Evolutionary conservation across 768 basidiomycete species (phyloP), one percentile per base, ranked within the genome.

Genomic region (Leccinum disarticulatum): DNA sequence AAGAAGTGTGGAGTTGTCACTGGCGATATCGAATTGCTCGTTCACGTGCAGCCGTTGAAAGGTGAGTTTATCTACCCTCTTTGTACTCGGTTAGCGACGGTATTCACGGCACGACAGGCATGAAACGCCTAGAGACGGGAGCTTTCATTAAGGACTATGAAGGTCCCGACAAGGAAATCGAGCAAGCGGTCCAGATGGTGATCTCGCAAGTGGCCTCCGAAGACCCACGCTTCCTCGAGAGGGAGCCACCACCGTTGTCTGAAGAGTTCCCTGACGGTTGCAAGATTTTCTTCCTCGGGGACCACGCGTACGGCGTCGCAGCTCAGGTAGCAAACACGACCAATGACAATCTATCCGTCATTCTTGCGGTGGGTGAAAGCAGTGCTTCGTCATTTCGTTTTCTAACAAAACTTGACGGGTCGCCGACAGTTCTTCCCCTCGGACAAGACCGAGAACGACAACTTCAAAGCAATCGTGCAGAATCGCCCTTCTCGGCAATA

Each of bases 61-160:
- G 96, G 95, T 91, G 52, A 56, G 77, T 66, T 9, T 38, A 46
- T 46, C 11, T 11, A 19, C 19, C n/a, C 11, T 57, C 38, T 13
- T 31, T 33, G 17, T 27, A 17, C 14, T 38, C 6, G 3, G 27
- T 25, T 25, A 41, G 15, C 15, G 35, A 38, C 17, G 19, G 17
- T 25, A 15, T 35, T 47, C 43, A 69, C 4, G 14, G 50, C 9
- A 56, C 31, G 38, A 43, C 61, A 95, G 95, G 96, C n/a, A 75
- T 99, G 67, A 95, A 90, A 70, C 87, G 93, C 13, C 73, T 95
- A 31, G 94, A 97, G 61, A 82, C 83, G 6, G 97, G 97, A 8
- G 91, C 96, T 4, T 83, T 98, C 60, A 85, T 97, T 56, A 99
- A 98, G 74, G 95, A 98, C 66, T 98, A 96, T 69, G 95, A 97